Percentiles rank a stretch among this genome's conserved stretches.
Conservation (phyloP, 257 asterid species). For the Cordia subcordata region DNA sequence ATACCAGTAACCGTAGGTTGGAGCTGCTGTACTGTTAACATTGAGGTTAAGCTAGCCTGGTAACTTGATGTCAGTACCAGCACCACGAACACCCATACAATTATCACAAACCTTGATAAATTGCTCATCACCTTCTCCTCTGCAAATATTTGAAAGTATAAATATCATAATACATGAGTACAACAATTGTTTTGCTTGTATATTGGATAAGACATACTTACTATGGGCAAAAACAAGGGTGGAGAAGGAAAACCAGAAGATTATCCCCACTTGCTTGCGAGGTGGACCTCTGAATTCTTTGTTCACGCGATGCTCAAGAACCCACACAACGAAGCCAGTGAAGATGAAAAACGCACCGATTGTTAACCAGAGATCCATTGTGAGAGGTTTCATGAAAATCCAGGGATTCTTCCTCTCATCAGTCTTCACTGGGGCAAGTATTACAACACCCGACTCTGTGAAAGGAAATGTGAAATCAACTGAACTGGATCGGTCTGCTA, state of each 20-base stretch:
- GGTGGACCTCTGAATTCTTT: constrained; percentile 44
- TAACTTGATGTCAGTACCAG: constrained; percentile 51
- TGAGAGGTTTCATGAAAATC: constrained; percentile 50
- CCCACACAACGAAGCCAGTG: constrained; percentile 50
- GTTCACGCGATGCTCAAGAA: constrained; percentile 43
- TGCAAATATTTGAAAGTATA: constrained; percentile 15
- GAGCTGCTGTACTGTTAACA: constrained; percentile 53
- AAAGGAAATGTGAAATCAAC: constrained; percentile 40
- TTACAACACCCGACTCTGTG: constrained; percentile 32
- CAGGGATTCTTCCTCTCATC: constrained; percentile 35
- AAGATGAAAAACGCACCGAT: constrained; percentile 36
- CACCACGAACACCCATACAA: constrained; percentile 52
- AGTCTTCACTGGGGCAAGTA: constrained; percentile 30
- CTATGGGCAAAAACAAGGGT: constrained; percentile 55
- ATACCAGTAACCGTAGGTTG: constrained; percentile 34
- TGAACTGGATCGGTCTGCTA: constrained; percentile 21
- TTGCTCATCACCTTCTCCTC: constrained; percentile 53
- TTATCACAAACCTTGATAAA: constrained; percentile 43
- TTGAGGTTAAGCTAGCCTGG: constrained; percentile 55
- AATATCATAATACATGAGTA: not conserved
- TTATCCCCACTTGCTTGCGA: constrained; percentile 41
- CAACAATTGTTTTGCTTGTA: not conserved
- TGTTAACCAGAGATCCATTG: constrained; percentile 39
- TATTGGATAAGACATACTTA: constrained; percentile 17
- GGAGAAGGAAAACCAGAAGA: constrained; percentile 51